A percentile compares a stretch with the other conserved stretches of the same genome.
Conservation (phyloP, 179 eudicot genomes). For the Spinacia oleracea region DNA sequence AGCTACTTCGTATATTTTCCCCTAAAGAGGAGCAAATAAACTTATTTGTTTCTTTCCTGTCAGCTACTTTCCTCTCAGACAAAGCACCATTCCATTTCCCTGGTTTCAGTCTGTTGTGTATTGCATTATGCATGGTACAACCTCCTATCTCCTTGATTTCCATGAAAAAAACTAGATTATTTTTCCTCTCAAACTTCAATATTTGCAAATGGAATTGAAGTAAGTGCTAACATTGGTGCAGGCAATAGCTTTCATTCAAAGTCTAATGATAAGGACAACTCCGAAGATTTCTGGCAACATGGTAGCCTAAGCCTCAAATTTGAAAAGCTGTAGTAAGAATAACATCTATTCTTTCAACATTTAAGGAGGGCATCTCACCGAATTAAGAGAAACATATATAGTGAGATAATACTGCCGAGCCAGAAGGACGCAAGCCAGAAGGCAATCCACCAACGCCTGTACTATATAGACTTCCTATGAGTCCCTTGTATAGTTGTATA, state of each 20-base stretch:
- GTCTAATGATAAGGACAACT: constrained; percentile 42
- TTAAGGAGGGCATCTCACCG: constrained; percentile 5
- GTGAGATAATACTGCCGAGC: constrained; percentile 7
- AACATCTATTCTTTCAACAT: constrained; percentile 7
- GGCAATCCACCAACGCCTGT: background rate
- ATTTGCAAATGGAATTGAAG: background rate
- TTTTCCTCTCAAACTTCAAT: background rate
- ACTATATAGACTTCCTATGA: constrained; percentile 4
- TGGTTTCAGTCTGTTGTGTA: constrained; percentile 79
- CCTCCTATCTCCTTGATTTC: background rate
- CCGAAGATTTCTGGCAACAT: constrained; percentile 30
- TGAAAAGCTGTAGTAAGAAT: background rate
- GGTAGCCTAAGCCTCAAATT: constrained; percentile 18
- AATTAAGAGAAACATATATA: background rate
- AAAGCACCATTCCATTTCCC: constrained; percentile 68
- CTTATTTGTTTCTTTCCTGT: background rate
- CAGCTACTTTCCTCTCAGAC: constrained; percentile 73
- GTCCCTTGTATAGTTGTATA: constrained; percentile 6
- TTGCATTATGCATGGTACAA: constrained; percentile 55
- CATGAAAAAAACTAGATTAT: background rate
- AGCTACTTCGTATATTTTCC: background rate
- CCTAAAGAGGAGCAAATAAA: background rate
- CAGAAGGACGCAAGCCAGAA: background rate
- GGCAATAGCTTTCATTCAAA: constrained; percentile 61
- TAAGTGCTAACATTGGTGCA: constrained; percentile 30